phyloP scores from a whole-genome alignment of 768 basidiomycete species.

The Sistotremastrum niveocremeum region DNA sequence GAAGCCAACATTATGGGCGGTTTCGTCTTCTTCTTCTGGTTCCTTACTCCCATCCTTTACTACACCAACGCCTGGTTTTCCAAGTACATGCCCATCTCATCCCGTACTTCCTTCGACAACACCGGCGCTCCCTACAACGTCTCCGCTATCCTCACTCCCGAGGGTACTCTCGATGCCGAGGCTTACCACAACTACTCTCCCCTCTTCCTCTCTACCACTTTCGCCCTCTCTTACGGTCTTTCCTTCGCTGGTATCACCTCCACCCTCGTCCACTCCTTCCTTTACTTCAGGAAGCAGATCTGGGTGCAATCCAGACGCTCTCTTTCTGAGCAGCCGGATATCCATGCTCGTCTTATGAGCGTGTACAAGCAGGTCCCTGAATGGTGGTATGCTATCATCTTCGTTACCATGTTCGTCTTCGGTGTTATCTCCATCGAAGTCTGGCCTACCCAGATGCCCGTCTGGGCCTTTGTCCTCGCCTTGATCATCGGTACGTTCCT shows the following conservation, averaged over 20 bases:
- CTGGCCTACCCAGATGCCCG: constrained; percentile 62
- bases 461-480: constrained; percentile 61
- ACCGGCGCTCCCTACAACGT: constrained; percentile 46
- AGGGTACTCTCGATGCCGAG: constrained; percentile 39
- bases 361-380: constrained; percentile 66
- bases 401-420: constrained; percentile 54
- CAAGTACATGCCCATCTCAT: constrained; percentile 35
- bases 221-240: constrained; percentile 66
- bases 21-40: constrained; percentile 60
- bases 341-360: constrained; percentile 74
- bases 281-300: constrained; percentile 72
- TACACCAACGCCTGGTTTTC: constrained; percentile 13
- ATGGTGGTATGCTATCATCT: constrained; percentile 72
- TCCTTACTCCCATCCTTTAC: constrained; percentile 49
- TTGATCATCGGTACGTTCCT: constrained; percentile 37
- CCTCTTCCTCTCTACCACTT: constrained; percentile 52
- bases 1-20: constrained; percentile 53
- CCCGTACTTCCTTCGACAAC: constrained; percentile 55
- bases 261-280: constrained; percentile 52
- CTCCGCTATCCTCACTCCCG: constrained; percentile 36
- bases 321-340: constrained; percentile 68
- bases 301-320: constrained; percentile 57
- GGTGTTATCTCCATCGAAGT: constrained; percentile 58
- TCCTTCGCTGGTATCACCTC: constrained; percentile 77
- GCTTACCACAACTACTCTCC: constrained; percentile 47